A percentile compares a stretch with the other conserved stretches of the same genome.
These are phyloP conservation scores for Saccharomyces hybrid DNA, from an alignment of 1,139 yeast genomes.

Conservation along the genomic window DNA sequence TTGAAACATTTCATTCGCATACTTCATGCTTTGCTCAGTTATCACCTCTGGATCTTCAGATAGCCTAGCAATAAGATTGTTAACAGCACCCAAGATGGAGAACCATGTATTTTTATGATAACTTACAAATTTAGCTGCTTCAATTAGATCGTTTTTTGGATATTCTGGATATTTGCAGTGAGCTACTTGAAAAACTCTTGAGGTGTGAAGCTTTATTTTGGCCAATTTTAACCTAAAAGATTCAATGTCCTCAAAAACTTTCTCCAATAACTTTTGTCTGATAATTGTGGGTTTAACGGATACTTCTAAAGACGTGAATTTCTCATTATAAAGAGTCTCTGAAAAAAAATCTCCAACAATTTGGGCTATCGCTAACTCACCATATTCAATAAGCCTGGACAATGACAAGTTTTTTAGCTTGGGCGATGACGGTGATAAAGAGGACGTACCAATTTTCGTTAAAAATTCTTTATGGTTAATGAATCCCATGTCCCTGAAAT, in stretches of 20 bases:
- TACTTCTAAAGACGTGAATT: slow-evolving; percentile 24
- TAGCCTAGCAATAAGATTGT: slow-evolving; percentile 21
- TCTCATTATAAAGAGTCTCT: slow-evolving; percentile 22
- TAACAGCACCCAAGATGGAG: slow-evolving; percentile 4
- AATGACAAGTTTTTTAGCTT: slow-evolving; percentile 12
- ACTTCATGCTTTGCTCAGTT: slow-evolving; percentile 10
- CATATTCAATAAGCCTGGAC: slow-evolving; percentile 14
- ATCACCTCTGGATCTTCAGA: slow-evolving; percentile 8
- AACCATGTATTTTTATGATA: background rate
- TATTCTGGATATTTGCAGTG: background rate
- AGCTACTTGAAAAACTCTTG: background rate
- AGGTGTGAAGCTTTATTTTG: background rate
- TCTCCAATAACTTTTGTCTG: slow-evolving; percentile 12
- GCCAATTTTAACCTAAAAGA: background rate
- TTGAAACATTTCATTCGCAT: slow-evolving; percentile 14
- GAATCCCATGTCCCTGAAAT: background rate
- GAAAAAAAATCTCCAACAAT: slow-evolving; percentile 17
- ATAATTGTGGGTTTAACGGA: slow-evolving; percentile 19
- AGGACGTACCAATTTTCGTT: slow-evolving; percentile 8
- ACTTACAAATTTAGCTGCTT: background rate
- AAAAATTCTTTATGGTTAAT: slow-evolving; percentile 14
- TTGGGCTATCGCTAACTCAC: slow-evolving; percentile 16
- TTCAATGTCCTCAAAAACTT: slow-evolving; percentile 11
- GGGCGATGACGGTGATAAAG: slow-evolving; percentile 2
- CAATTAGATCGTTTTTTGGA: background rate